A percentile compares a stretch with the other conserved stretches of the same genome.
phyloP scores from a whole-genome alignment of 305 asterid genomes.

The Fraxinus paxiana region DNA sequence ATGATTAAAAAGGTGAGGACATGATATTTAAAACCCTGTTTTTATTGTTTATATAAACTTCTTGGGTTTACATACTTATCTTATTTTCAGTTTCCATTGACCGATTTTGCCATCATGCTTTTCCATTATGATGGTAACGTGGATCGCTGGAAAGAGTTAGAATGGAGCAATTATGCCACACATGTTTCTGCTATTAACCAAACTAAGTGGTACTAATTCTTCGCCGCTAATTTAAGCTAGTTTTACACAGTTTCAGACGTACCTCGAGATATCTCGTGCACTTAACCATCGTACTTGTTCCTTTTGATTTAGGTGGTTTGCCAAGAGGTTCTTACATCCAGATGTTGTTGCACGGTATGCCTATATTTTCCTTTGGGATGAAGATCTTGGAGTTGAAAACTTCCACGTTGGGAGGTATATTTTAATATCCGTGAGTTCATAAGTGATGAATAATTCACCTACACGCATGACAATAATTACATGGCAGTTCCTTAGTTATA shows the following conservation, averaged over 20 bases:
- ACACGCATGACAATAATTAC: background rate
- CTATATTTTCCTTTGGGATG: slow-evolving; percentile 79
- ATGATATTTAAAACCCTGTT: background rate
- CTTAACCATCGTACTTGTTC: background rate
- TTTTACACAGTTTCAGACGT: background rate
- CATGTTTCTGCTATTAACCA: slow-evolving; percentile 69
- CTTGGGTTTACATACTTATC: slow-evolving; percentile 14
- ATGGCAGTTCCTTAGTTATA: background rate
- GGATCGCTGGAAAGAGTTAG: slow-evolving; percentile 64
- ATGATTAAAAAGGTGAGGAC: slow-evolving; percentile 57
- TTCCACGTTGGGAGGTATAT: slow-evolving; percentile 58
- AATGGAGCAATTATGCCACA: slow-evolving; percentile 53
- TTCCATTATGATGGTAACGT: slow-evolving; percentile 73
- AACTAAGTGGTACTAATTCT: slow-evolving; percentile 57
- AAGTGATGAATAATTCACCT: background rate
- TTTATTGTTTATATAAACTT: background rate
- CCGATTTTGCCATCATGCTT: slow-evolving; percentile 59
- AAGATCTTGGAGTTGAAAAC: slow-evolving; percentile 71
- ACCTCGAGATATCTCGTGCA: background rate
- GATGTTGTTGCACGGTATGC: slow-evolving; percentile 59
- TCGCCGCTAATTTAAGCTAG: background rate
- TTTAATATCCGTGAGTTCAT: background rate
- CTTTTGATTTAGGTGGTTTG: slow-evolving; percentile 65
- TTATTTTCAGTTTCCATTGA: slow-evolving; percentile 47
- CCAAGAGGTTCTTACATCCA: slow-evolving; percentile 84